These are phyloP conservation scores for Hondaea fermentalgiana DNA, from an alignment of 108 stramenopile species.

Conservation along the genomic window DNA sequence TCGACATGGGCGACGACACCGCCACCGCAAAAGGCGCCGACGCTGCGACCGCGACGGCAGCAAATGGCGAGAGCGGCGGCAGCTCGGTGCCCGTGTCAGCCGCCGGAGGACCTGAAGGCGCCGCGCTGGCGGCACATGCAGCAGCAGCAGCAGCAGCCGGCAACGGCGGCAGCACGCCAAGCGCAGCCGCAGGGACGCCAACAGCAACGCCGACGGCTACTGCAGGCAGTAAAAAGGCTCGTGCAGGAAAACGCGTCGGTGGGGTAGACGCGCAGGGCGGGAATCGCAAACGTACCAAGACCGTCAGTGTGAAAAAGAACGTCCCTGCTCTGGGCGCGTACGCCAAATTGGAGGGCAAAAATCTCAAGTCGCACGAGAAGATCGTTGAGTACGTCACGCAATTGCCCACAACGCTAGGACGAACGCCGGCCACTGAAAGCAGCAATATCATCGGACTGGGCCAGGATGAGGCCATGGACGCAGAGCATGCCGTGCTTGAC, in stretches of 20 bases:
- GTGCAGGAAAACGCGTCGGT: neutral
- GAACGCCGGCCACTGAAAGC: neutral
- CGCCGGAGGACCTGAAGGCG: no score
- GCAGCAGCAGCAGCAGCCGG: no score
- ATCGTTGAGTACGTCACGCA: neutral
- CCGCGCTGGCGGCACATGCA: no score
- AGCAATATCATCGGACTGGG: neutral
- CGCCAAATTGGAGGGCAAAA: constrained; percentile 3
- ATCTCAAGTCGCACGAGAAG: neutral
- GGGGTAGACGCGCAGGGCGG: neutral
- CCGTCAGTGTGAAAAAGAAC: neutral
- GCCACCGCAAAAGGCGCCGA: no score
- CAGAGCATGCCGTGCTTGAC: neutral
- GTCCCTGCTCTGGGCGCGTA: neutral
- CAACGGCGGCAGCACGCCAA: no score
- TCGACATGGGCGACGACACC: no score
- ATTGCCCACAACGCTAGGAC: neutral
- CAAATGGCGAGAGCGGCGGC: no score
- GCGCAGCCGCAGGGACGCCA: no score
- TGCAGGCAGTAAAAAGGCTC: neutral
- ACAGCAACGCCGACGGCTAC: no score
- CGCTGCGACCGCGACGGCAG: no score
- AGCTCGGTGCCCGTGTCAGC: no score
- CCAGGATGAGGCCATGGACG: no score
- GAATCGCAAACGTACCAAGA: neutral